phyloP scores from a whole-genome alignment of 2,329 filamentous ascomycete genomes.

The Aspergillus fructus region DNA sequence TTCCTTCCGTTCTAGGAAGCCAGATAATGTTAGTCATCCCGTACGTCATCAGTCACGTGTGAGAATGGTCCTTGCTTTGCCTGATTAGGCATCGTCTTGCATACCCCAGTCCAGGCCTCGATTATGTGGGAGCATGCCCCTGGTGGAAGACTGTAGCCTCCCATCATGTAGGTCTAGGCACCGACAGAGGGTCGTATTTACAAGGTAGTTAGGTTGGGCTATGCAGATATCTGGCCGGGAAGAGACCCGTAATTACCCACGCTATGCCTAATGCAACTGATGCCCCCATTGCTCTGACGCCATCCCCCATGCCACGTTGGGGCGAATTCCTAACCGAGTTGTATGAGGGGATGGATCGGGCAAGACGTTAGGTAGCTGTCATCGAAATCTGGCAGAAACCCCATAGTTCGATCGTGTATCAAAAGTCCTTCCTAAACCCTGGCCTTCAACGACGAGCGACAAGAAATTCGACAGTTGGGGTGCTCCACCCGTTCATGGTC shows the following conservation, averaged over 20 bases:
- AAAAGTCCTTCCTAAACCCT: neutral
- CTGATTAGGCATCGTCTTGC: neutral
- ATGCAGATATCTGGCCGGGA: neutral
- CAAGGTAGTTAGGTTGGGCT: neutral
- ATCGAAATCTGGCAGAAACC: neutral
- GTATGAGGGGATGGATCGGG: neutral
- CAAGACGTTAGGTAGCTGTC: conserved; percentile 2
- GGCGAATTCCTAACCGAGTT: neutral
- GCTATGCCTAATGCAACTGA: neutral
- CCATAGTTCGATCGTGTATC: neutral
- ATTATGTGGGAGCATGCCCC: no score
- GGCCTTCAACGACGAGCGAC: neutral
- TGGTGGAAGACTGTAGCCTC: neutral
- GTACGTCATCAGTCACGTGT: neutral
- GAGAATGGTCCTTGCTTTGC: neutral
- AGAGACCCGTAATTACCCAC: neutral
- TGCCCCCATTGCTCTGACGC: neutral
- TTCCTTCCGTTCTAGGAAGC: neutral
- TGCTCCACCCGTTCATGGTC: conserved; percentile 13
- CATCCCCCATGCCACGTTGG: neutral
- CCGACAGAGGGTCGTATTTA: neutral
- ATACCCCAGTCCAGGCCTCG: no score
- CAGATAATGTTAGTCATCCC: neutral
- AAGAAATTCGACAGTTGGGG: neutral
- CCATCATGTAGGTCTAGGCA: neutral